Percentiles rank a stretch among this genome's conserved stretches.
Evolutionary conservation across 2,329 filamentous ascomycete genomes (phyloP).

Genomic region (Chrysoporthe puriensis): DNA sequence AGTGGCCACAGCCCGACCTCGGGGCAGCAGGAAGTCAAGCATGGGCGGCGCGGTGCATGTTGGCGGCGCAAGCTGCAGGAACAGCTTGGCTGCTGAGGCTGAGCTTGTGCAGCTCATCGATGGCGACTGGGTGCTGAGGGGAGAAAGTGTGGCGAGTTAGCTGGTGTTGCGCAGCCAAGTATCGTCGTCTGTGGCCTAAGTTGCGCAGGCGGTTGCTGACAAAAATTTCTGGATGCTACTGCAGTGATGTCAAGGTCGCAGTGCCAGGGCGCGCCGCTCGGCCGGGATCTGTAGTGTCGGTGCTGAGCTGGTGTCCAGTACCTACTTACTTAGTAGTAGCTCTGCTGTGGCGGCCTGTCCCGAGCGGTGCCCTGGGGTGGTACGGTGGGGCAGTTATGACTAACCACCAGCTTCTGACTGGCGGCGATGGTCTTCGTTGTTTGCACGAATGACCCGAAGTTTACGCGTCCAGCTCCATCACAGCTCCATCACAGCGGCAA

Average conservation of each 20-base stretch:
- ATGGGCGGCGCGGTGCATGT: constrained; percentile 36
- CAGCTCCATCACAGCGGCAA: neutral
- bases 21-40: constrained; percentile 48
- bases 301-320: neutral
- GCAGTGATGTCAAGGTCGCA: neutral
- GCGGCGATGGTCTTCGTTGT: neutral
- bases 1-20: constrained; percentile 10
- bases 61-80: constrained; percentile 37
- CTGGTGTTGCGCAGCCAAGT: neutral
- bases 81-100: constrained; percentile 37
- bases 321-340: neutral
- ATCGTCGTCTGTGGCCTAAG: neutral
- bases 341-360: neutral
- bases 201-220: neutral
- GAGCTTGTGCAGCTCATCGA: constrained; percentile 26
- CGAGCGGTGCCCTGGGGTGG: neutral
- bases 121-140: neutral
- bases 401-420: constrained; percentile 8
- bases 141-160: neutral
- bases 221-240: neutral
- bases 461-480: no score
- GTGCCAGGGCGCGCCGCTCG: neutral
- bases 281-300: neutral
- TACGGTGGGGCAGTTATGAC: neutral
- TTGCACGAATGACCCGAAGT: neutral